Conservation (phyloP, 352 stramenopile species). For the Phytophthora crassamura region DNA sequence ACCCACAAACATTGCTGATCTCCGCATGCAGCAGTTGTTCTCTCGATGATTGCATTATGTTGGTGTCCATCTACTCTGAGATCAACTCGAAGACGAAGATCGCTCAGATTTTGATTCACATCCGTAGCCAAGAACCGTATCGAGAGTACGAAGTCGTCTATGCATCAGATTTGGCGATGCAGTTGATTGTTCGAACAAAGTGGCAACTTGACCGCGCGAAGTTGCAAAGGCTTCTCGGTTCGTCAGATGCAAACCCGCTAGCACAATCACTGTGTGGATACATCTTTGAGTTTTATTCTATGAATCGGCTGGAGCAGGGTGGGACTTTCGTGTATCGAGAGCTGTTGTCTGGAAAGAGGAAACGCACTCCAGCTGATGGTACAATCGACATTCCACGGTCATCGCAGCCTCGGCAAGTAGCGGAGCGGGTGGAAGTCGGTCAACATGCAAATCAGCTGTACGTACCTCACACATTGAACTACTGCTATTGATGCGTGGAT, state of each 20-base stretch:
- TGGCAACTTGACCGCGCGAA: slow-evolving; percentile 26
- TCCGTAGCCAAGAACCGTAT: slow-evolving; percentile 43
- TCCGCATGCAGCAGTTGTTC: slow-evolving; percentile 34
- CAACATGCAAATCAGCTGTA: slow-evolving; percentile 19
- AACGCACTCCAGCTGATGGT: slow-evolving; percentile 12
- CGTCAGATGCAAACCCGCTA: slow-evolving; percentile 37
- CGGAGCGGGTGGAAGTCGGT: slow-evolving; percentile 25
- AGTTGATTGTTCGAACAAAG: slow-evolving; percentile 45
- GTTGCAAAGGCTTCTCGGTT: slow-evolving; percentile 43
- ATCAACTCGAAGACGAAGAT: slow-evolving; percentile 39
- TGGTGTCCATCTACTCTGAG: slow-evolving; percentile 35
- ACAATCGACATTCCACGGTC: slow-evolving; percentile 31
- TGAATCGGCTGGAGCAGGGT: slow-evolving; percentile 42
- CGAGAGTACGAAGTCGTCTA: slow-evolving; percentile 31
- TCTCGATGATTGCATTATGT: slow-evolving; percentile 38
- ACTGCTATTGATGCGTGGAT: slow-evolving; percentile 44
- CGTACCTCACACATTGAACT: slow-evolving; percentile 36
- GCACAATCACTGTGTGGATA: slow-evolving; percentile 40
- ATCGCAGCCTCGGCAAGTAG: slow-evolving; percentile 23
- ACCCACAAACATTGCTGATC: slow-evolving; percentile 27
- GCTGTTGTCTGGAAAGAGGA: slow-evolving; percentile 27
- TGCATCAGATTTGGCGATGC: slow-evolving; percentile 43
- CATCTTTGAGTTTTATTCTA: slow-evolving; percentile 43
- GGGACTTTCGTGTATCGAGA: slow-evolving; percentile 33
- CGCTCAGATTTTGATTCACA: slow-evolving; percentile 44